A percentile compares a stretch with the other conserved stretches of the same genome.
Conservation (phyloP, 345 rosid genomes). For the Salix exigua region DNA sequence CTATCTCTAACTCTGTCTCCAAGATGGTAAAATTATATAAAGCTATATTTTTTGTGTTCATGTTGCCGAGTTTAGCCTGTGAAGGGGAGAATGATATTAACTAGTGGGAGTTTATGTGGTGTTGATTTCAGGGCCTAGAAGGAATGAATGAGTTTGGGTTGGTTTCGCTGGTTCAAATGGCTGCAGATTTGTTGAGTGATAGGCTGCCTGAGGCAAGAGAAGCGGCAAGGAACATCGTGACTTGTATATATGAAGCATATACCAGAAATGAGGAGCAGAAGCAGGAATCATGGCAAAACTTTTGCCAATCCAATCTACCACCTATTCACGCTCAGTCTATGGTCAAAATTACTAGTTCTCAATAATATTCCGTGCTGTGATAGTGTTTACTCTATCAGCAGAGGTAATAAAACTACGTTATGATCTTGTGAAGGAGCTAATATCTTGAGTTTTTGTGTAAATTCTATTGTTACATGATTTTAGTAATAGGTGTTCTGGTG, state of each 20-base stretch:
- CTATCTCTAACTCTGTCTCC: slow-evolving; percentile 76
- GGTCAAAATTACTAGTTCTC: slow-evolving; percentile 42
- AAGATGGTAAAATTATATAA: slow-evolving; percentile 50
- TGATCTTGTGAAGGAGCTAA: not conserved
- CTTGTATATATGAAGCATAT: slow-evolving; percentile 35
- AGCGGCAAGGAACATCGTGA: slow-evolving; percentile 64
- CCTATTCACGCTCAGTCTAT: slow-evolving; percentile 61
- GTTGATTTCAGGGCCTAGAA: slow-evolving; percentile 43
- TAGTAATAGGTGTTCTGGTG: not conserved
- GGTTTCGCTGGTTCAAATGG: slow-evolving; percentile 48
- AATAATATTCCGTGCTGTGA: not conserved
- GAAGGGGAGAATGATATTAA: not conserved
- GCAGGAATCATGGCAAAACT: slow-evolving; percentile 69
- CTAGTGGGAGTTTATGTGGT: not conserved
- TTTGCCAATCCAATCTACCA: slow-evolving; percentile 58
- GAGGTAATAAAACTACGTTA: not conserved
- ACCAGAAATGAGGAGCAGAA: slow-evolving; percentile 47
- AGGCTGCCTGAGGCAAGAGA: slow-evolving; percentile 88
- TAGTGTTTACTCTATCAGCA: not conserved
- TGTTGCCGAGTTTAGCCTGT: not conserved
- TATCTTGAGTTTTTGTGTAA: not conserved
- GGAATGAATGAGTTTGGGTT: slow-evolving; percentile 64
- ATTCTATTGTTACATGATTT: not conserved
- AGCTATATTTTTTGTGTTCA: not conserved
- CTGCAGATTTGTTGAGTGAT: slow-evolving; percentile 63